Evolutionary conservation across 1,284 basidiomycete genomes (phyloP), one percentile per base, ranked within the genome.

Genomic region (Ustilago trichophora): DNA sequence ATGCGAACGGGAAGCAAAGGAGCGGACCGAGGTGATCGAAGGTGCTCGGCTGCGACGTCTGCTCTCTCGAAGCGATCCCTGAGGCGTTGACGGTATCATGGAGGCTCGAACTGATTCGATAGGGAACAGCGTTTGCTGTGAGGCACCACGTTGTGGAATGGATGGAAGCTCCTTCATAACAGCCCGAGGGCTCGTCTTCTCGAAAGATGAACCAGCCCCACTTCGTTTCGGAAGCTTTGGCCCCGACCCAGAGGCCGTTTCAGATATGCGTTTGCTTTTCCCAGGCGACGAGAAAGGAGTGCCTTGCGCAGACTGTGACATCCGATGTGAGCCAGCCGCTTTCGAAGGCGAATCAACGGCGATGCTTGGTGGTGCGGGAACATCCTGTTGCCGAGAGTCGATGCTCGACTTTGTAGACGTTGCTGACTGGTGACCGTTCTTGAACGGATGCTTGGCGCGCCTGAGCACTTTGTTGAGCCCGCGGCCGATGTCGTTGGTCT

Each of bases 21-120:
- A 75, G 15, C 58, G 64, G 21, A 77, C 43, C n/a, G 72, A 71
- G 2, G 68, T 70, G 55, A 77, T 66, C 5, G 72, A 77, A 13
- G 56, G 58, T 6, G 65, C 70, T 18, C 75, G 45, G 15, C 54
- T 55, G 27, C 65, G 64, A 12, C 64, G 54, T 27, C 47, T 69
- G 33, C 24, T 56, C 24, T 68, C 58, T 3, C 65, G 49, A 5
- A 47, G 6, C 10, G 65, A 68, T 16, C 50, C 58, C 27, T 57
- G 54, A 0, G 64, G 63, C 5, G 63, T 55, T 5, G 51, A 19
- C 11, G 51, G 47, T 8, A 41, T 31, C 3, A 35, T 18, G 7
- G 47, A 33, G 6, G 51, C 16, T 31, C 43, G 41, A 5, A 16
- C 16, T 4, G 42, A 16, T 5, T 59, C 56, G 9, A 38, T 7